Evolutionary conservation across 305 asterid genomes (phyloP).

Genomic region (Rubia balearica): DNA sequence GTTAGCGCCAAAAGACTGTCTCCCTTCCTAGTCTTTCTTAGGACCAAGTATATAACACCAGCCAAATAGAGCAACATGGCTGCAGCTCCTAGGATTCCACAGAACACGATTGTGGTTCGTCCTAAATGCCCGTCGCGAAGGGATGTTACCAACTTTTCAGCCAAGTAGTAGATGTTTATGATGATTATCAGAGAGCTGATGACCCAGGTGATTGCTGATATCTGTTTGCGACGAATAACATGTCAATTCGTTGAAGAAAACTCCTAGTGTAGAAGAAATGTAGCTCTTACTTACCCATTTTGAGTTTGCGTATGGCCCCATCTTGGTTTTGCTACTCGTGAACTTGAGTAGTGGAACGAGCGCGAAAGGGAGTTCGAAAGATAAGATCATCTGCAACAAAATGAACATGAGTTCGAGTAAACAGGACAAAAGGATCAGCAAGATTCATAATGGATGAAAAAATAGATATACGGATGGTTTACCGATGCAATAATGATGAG

Average conservation of each 20-base stretch:
- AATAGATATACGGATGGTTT: constrained; percentile 17
- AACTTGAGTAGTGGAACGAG: constrained; percentile 91
- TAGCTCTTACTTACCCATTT: constrained; percentile 24
- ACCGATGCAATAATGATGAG: constrained; percentile 93
- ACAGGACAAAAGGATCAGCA: background rate
- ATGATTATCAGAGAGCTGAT: constrained; percentile 73
- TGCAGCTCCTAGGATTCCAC: constrained; percentile 57
- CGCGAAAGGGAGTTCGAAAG: constrained; percentile 94
- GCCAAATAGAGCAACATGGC: constrained; percentile 62
- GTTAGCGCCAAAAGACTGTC: constrained; percentile 56
- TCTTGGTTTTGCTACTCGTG: constrained; percentile 89
- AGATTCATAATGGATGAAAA: background rate
- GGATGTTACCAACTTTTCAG: constrained; percentile 43
- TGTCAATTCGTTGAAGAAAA: constrained; percentile 1
- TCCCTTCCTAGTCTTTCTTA: constrained; percentile 58
- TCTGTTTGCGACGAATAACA: constrained; percentile 27
- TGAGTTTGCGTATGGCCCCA: constrained; percentile 77
- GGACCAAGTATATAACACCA: constrained; percentile 53
- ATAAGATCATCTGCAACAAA: constrained; percentile 73
- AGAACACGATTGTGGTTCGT: constrained; percentile 33
- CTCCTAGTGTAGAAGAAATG: background rate
- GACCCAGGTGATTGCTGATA: constrained; percentile 70
- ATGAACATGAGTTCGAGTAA: constrained; percentile 2
- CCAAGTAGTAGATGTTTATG: constrained; percentile 73
- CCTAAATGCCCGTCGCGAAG: constrained; percentile 47